Evolutionary conservation across 176 grass and related monocot genomes (phyloP).

Genomic region (Cenchrus americanus): DNA sequence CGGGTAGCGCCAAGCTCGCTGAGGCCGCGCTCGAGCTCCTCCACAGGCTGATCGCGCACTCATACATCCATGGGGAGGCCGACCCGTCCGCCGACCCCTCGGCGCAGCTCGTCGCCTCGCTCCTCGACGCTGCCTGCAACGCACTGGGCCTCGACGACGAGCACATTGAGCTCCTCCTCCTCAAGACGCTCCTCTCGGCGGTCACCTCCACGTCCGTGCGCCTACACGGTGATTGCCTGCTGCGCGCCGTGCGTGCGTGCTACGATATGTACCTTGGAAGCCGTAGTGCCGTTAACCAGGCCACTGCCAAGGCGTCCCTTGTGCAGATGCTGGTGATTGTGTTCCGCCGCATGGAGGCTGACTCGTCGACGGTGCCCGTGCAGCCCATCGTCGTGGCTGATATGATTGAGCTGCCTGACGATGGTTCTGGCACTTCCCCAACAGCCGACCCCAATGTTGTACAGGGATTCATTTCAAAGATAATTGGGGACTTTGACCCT

Average conservation of each 20-base stretch:
- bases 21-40: constrained; percentile 80
- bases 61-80: constrained; percentile 92
- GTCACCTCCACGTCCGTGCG: constrained; percentile 90
- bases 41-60: constrained; percentile 89
- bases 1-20: constrained; percentile 73
- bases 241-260: constrained; percentile 84
- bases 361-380: constrained; percentile 87
- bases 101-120: constrained; percentile 65
- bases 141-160: constrained; percentile 74
- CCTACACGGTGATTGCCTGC: constrained; percentile 88
- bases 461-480: constrained; percentile 95
- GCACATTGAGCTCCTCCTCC: constrained; percentile 80
- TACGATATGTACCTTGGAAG: constrained; percentile 93
- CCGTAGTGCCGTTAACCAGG: constrained; percentile 84
- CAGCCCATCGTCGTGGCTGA: constrained; percentile 97
- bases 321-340: constrained; percentile 99
- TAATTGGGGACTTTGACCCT: constrained; percentile 86
- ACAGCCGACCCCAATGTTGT: constrained; percentile 74
- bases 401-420: constrained; percentile 75
- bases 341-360: constrained; percentile 96
- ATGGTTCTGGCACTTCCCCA: constrained; percentile 50
- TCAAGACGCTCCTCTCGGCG: constrained; percentile 93
- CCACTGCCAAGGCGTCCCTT: constrained; percentile 96
- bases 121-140: constrained; percentile 83
- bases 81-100: constrained; percentile 74